Conservation (phyloP, 768 basidiomycete species). For the Trametes maxima region DNA sequence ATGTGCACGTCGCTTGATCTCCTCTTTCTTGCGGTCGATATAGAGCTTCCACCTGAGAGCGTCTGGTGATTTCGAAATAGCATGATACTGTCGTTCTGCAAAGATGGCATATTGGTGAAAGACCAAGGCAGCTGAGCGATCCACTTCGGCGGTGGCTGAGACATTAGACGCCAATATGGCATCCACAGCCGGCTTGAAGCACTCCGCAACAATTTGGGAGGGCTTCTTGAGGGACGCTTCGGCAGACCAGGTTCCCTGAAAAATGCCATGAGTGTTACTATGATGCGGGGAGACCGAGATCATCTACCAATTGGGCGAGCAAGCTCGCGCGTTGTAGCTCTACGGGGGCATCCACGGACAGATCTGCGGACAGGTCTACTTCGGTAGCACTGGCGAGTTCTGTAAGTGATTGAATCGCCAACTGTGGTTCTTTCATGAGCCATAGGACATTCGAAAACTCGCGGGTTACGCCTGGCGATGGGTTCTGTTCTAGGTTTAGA, state of each 20-base stretch:
- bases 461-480: slow-evolving; percentile 60
- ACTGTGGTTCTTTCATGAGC: slow-evolving; percentile 80
- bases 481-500: slow-evolving; percentile 53
- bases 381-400: slow-evolving; percentile 36
- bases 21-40: slow-evolving; percentile 67
- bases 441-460: slow-evolving; percentile 93
- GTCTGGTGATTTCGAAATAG: slow-evolving; percentile 69
- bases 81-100: slow-evolving; percentile 84
- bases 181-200: slow-evolving; percentile 65
- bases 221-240: slow-evolving; percentile 85
- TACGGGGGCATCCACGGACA: slow-evolving; percentile 2
- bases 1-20: slow-evolving; percentile 58
- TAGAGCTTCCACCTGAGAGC: slow-evolving; percentile 70
- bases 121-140: slow-evolving; percentile 47
- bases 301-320: slow-evolving; percentile 70
- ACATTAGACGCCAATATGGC: slow-evolving; percentile 28
- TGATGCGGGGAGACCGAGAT: too few relatives aligned
- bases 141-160: neutral
- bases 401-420: slow-evolving; percentile 76
- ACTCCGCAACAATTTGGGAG: slow-evolving; percentile 63
- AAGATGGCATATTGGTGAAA: slow-evolving; percentile 87
- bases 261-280: slow-evolving; percentile 24
- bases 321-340: slow-evolving; percentile 44
- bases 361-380: neutral
- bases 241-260: slow-evolving; percentile 89